Evolutionary conservation across 2,329 filamentous ascomycete genomes (phyloP).

Genomic region (Verticillium alfalfae): DNA sequence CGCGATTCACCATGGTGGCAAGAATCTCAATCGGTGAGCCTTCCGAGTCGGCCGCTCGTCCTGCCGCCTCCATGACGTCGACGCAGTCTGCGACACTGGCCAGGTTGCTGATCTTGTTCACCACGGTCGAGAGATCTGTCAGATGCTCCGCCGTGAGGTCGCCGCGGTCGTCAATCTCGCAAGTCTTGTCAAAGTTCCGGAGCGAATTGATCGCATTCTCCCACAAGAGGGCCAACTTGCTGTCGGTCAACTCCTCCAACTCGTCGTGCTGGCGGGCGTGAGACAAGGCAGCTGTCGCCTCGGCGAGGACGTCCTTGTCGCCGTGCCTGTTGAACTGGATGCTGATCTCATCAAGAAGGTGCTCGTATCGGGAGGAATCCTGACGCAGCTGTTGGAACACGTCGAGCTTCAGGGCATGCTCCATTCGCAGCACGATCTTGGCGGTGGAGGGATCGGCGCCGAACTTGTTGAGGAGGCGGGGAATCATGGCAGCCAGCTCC

Average conservation of each 20-base stretch:
- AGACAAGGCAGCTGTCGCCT: conserved; percentile 76
- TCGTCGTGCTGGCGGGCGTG: conserved; percentile 85
- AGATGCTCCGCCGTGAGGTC: conserved; percentile 62
- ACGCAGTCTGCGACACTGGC: conserved; percentile 74
- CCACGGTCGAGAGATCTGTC: conserved; percentile 64
- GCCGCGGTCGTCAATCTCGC: conserved; percentile 66
- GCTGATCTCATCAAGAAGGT: conserved; percentile 83
- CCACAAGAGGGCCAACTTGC: conserved; percentile 78
- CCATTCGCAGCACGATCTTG: conserved; percentile 76
- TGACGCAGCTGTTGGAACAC: conserved; percentile 86
- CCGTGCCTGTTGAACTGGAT: conserved; percentile 93
- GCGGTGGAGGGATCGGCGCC: conserved; percentile 85
- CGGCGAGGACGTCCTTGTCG: conserved; percentile 76
- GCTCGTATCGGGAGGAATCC: conserved; percentile 73
- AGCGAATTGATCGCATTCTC: conserved; percentile 75
- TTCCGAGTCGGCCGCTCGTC: conserved; percentile 40
- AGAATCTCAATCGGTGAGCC: conserved; percentile 62
- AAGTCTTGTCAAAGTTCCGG: conserved; percentile 63
- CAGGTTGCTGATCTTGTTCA: conserved; percentile 76
- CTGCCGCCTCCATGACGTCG: conserved; percentile 63
- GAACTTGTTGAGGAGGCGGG: conserved; percentile 84
- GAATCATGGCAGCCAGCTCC: conserved; percentile 72
- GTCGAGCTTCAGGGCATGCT: conserved; percentile 80
- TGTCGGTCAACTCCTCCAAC: conserved; percentile 77
- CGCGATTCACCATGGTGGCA: conserved; percentile 67